Conservation (phyloP, 1,284 basidiomycete genomes). For the Ustilago esculenta region DNA sequence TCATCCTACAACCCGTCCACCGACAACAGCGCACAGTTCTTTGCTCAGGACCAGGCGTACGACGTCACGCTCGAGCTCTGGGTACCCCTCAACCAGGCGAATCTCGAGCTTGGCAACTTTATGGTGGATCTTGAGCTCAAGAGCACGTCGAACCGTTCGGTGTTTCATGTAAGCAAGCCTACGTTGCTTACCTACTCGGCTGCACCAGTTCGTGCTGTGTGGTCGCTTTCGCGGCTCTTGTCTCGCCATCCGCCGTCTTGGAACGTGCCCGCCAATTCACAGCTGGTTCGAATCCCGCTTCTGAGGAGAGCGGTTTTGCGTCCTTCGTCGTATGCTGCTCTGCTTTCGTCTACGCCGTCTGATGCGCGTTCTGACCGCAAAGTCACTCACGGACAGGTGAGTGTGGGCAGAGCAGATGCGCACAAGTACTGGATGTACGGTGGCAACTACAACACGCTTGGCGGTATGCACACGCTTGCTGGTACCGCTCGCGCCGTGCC, state of each 20-base stretch:
- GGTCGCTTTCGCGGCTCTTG: conserved; percentile 36
- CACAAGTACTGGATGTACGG: conserved; percentile 59
- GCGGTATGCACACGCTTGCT: conserved; percentile 20
- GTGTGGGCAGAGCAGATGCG: conserved; percentile 53
- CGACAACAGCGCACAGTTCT: conserved; percentile 36
- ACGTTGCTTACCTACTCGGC: conserved; percentile 43
- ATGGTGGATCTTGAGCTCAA: conserved; percentile 59
- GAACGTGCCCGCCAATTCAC: conserved; percentile 29
- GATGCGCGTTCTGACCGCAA: conserved; percentile 34
- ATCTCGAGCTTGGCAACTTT: conserved; percentile 63
- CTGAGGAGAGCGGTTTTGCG: conserved; percentile 46
- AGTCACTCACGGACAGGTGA: conserved; percentile 41
- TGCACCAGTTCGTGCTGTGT: conserved; percentile 39
- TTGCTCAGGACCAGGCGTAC: conserved; percentile 62
- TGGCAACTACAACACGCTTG: conserved; percentile 35
- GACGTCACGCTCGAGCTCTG: conserved; percentile 62
- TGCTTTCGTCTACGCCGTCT: conserved; percentile 17
- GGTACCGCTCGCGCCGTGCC: conserved; percentile 20
- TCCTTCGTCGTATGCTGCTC: conserved; percentile 34
- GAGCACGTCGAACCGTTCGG: conserved; percentile 22
- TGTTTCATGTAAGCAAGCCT: conserved; percentile 43
- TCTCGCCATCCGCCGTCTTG: conserved; percentile 38
- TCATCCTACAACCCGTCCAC: conserved; percentile 22
- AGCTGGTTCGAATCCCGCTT: conserved; percentile 53
- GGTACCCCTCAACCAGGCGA: conserved; percentile 60